Percentiles rank a stretch among this genome's conserved stretches.
These are phyloP conservation scores for Neofusicoccum umdonicola DNA, from an alignment of 2,329 filamentous ascomycete genomes.

Conservation along the genomic window DNA sequence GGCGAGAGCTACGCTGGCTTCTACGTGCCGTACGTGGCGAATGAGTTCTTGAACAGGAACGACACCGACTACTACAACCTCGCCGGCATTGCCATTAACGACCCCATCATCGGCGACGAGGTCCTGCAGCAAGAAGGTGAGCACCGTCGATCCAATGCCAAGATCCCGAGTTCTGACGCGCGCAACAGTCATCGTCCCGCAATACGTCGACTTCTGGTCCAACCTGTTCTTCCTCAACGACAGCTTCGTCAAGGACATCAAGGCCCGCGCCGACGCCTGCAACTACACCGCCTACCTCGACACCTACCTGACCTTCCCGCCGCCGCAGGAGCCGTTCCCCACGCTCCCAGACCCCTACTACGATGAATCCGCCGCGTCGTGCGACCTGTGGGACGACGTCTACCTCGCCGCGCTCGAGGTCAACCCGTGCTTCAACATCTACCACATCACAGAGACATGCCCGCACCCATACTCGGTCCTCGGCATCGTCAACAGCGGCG, in stretches of 20 bases:
- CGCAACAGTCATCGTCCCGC: slow-evolving; percentile 29
- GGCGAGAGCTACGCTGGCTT: slow-evolving; percentile 54
- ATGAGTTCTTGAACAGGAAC: slow-evolving; percentile 49
- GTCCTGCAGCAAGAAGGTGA: slow-evolving; percentile 37
- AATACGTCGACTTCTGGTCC: slow-evolving; percentile 41
- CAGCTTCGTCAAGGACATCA: slow-evolving; percentile 38
- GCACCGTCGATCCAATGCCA: slow-evolving; percentile 12
- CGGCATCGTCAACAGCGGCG: slow-evolving; percentile 38
- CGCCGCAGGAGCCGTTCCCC: slow-evolving; percentile 32
- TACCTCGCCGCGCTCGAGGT: slow-evolving; percentile 39
- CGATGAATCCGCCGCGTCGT: neutral
- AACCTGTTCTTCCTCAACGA: slow-evolving; percentile 44
- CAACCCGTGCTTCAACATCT: slow-evolving; percentile 53
- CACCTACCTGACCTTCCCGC: slow-evolving; percentile 43
- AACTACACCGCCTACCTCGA: slow-evolving; percentile 37
- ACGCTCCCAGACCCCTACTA: slow-evolving; percentile 24
- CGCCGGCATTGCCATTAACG: slow-evolving; percentile 50
- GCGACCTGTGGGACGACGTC: slow-evolving; percentile 40
- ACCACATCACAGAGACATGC: slow-evolving; percentile 44
- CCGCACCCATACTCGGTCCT: slow-evolving; percentile 35
- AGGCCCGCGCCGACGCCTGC: slow-evolving; percentile 33
- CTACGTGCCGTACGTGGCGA: slow-evolving; percentile 13
- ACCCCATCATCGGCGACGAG: slow-evolving; percentile 45
- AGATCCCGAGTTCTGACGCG: neutral
- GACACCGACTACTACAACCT: slow-evolving; percentile 53